Base-by-base conservation (phyloP, 768 basidiomycete species). In the Xanthoconium purpureum region DNA sequence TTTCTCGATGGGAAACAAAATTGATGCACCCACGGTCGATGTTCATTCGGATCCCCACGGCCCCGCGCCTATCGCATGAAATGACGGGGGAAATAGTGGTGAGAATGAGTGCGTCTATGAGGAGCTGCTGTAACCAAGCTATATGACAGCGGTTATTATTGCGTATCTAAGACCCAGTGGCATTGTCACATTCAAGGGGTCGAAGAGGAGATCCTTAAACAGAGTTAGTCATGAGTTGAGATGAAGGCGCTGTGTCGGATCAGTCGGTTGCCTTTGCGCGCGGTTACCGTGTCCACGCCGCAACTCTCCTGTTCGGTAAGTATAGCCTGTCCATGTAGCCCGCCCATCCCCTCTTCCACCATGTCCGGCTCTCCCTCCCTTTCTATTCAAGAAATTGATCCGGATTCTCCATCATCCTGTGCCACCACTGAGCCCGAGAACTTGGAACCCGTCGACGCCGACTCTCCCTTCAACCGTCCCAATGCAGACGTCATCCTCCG, bases 401-500 rank as follows among this genome's bases (percentile, higher is more conserved):
- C 35, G 20, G 47, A 58, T 14, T n/a, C 45, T 37, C 37, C 14
- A 39, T 7, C 33, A 13, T 47, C 42, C 36, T 46, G 13, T 39
- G 12, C 39, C 33, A 37, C 32, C 38, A 43, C 8, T 37, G 61
- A 63, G 28, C 46, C 29, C 42, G 44, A 59, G 30, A 46, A 30
- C 6, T 44, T 51, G 15, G 55, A 29, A n/a, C 70, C 63, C 10
- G 55, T 66, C 28, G 63, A 75, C 36, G 72, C 74, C 15, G 63
- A 54, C 20, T 36, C 65, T 29, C 81, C 83, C 3, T 84, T 84
- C 66, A 69, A 84, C 59, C 69, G 78, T 57, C 64, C 72, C 32
- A 72, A 74, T 50, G 80, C 80, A 55, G 82, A 84, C 59, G 70
- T 85, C 50, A 77, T 83, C 51, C 69, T 87, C 40, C 78, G 80